Base-by-base conservation (phyloP, 176 grass and related monocot species). In the Thalia dealbata region DNA sequence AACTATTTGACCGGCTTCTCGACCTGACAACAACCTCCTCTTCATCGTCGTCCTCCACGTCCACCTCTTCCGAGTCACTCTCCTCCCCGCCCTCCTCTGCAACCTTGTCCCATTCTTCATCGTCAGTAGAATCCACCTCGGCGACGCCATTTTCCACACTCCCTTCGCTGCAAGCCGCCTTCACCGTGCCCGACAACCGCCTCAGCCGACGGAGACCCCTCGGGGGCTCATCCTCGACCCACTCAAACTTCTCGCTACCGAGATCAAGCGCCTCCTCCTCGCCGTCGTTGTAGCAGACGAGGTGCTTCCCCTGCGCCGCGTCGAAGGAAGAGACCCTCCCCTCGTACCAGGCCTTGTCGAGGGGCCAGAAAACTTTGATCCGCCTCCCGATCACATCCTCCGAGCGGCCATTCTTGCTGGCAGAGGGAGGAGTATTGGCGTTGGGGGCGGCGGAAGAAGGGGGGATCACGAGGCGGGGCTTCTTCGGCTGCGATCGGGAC, bases 331-430 rank as follows among this genome's bases (percentile, higher is more conserved):
- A 84, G 38, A 97, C 76, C 67, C 32, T 24, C 46, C 89, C 89
- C 59, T 69, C 59, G 63, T 97, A 92, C 93, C 93, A 97, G 68
- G 76, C 71, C 61, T 97, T 74, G 50, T 97, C 93, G 50, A 92
- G 82, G 14, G 89, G 85, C 93, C 89, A 97, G 73, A 87, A 92
- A 24, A 97, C 89, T 76, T 82, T 88, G 73, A 97, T 74, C 73
- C 85, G 76, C 82, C 73, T 73, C 32, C 93, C 89, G 43, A 92
- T 74, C 64, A 62, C 86, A 48, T 90, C 89, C 16, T 55, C 72
- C 45, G 78, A 21, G 66, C 10, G 27, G 41, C 59, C 51, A 61
- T 76, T 75, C 70, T 82, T 86, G 52, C 30, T 38, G 25, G 78
- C 62, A 58, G 78, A 32, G 24, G 73, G 43, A 63, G 71, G 81